These are phyloP conservation scores for Aquilaria sinensis DNA, from an alignment of 345 rosid genomes.

Conservation along the genomic window DNA sequence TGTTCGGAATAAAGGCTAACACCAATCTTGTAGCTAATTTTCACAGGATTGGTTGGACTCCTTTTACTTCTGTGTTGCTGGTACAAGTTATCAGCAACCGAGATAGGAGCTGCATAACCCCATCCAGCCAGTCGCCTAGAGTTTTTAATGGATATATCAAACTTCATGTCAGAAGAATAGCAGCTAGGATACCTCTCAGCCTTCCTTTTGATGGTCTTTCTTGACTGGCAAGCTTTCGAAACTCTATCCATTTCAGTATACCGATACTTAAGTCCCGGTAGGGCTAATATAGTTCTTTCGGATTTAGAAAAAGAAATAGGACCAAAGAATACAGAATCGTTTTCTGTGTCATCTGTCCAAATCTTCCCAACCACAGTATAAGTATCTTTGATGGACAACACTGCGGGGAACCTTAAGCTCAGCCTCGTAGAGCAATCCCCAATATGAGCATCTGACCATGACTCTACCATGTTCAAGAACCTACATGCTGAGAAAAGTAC, in stretches of 20 bases:
- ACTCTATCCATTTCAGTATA: constrained; percentile 32
- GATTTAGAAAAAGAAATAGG: constrained; percentile 16
- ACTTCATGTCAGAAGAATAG: constrained; percentile 26
- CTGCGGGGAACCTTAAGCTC: constrained; percentile 23
- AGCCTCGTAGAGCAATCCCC: constrained; percentile 34
- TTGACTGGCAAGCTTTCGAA: constrained; percentile 16
- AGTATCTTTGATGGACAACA: constrained; percentile 24
- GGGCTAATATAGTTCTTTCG: neutral
- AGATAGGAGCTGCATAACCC: constrained; percentile 29
- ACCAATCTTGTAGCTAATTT: constrained; percentile 26
- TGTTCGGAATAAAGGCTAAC: neutral
- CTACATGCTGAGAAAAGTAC: constrained; percentile 30
- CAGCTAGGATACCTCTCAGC: constrained; percentile 24
- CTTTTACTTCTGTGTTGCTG: neutral
- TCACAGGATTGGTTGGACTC: constrained; percentile 5
- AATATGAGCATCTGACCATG: constrained; percentile 27
- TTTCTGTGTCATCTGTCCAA: constrained; percentile 16
- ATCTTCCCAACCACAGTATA: constrained; percentile 23
- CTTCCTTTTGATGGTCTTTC: constrained; percentile 10
- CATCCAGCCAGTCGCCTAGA: constrained; percentile 13
- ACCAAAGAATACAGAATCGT: constrained; percentile 24
- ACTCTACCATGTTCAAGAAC: constrained; percentile 15
- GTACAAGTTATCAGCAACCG: constrained; percentile 26
- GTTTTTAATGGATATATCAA: constrained; percentile 19
- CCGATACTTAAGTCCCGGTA: constrained; percentile 18